Base-by-base conservation (phyloP, 2,329 filamentous ascomycete genomes). In the Ceratocystis albifundus region DNA sequence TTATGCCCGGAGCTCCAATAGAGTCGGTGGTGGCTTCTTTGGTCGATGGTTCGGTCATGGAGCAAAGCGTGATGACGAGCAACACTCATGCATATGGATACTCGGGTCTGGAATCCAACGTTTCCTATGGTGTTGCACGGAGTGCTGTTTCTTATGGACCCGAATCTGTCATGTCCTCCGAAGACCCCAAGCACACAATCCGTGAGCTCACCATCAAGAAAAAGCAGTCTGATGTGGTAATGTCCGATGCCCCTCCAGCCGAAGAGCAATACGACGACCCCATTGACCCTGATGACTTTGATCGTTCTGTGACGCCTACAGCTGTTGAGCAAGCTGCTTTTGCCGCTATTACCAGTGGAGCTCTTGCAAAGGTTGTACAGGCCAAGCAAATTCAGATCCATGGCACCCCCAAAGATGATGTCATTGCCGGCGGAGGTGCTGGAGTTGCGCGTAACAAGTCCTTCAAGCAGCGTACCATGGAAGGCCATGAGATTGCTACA, bases 1-100 rank as follows among this genome's bases (percentile, higher is more conserved):
- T 90, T 72, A 82, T 95, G 2, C 85, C 91, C 71, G 86, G 84
- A 1, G 73, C 85, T 44, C 90, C 83, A 1, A 86, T 96, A 0
- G 92, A 96, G 75, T 96, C 92, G 15, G 89, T 88, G 8, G 92
- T 97, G 10, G 93, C 93, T 6, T 96, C 92, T 17, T 79, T 97
- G 5, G 78, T 87, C 1, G 88, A 94, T 71, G 90, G 91, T 20
- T 93, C 90, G 0, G 78, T 82, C 74, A 74, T 84, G 17, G 82
- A 84, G 3, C 82, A 82, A 64, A 95, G 90, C 1, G 83, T 87
- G 12, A 73, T 96, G 65, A 92, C 85, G 2, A 78, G 73, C 45
- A 53, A 17, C 20, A 69, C 66, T n/a, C 41, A 65, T 30, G 63
- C 50, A 1, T 36, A 66, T 5, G 48, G 61, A n/a, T 64, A 66